phyloP scores from a whole-genome alignment of 1,139 yeast genomes.

The Meyerozyma carpophila region DNA sequence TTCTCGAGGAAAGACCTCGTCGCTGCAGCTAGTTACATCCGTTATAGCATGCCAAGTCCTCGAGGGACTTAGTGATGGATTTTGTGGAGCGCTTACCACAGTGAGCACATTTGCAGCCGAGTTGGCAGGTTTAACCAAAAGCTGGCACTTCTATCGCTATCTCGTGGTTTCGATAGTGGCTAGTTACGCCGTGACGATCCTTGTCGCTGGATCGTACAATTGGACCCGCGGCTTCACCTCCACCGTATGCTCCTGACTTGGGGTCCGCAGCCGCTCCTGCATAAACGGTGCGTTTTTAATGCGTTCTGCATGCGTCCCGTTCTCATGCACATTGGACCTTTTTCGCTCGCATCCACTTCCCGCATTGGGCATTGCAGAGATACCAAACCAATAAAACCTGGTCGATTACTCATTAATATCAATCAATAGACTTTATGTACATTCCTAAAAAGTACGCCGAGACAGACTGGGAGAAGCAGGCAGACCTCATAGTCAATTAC shows the following conservation, averaged over 20 bases:
- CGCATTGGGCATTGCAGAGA: neutral
- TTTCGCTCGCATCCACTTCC: neutral
- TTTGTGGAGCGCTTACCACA: slow-evolving; percentile 75
- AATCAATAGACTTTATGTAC: neutral
- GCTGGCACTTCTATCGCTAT: slow-evolving; percentile 32
- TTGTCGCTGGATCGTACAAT: slow-evolving; percentile 50
- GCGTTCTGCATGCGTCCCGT: too few relatives aligned
- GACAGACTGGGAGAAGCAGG: slow-evolving; percentile 34
- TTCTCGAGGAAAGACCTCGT: slow-evolving; percentile 34
- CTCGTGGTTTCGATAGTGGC: slow-evolving; percentile 29
- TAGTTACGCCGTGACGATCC: slow-evolving; percentile 35
- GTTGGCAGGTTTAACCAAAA: slow-evolving; percentile 32
- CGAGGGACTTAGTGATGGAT: slow-evolving; percentile 60
- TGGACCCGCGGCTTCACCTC: slow-evolving; percentile 42
- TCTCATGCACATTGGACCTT: neutral
- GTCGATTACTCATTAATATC: neutral
- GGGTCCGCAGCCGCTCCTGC: neutral
- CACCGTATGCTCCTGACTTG: slow-evolving; percentile 16
- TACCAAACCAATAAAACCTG: neutral
- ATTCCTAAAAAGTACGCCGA: slow-evolving; percentile 14
- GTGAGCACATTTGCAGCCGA: slow-evolving; percentile 75
- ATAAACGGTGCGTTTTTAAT: too few relatives aligned
- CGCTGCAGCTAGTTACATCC: slow-evolving; percentile 15
- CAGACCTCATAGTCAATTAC: slow-evolving; percentile 36
- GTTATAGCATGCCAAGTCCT: slow-evolving; percentile 46